phyloP scores from a whole-genome alignment of 169 alveolate species.

The Plasmodium cynomolgi region DNA sequence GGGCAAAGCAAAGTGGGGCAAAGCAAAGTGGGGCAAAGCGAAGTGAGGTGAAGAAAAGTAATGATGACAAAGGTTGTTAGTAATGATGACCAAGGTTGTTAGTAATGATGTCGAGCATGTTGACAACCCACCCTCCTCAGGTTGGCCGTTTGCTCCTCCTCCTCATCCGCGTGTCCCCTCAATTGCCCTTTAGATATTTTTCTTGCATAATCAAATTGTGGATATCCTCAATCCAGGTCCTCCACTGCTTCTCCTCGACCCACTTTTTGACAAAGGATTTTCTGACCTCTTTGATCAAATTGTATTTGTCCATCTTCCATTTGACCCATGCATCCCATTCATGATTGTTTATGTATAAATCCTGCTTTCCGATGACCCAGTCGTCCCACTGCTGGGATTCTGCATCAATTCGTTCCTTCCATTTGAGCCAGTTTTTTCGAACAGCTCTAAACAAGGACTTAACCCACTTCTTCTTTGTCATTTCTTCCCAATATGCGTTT shows the following conservation, averaged over 20 bases:
- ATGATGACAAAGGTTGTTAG: too few species aligned
- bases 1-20: too few species aligned
- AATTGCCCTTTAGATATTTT: background rate
- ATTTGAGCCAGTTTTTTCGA: background rate
- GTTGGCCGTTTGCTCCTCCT: background rate
- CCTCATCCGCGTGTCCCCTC: background rate
- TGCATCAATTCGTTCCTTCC: background rate
- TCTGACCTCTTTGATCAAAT: background rate
- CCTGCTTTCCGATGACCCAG: background rate
- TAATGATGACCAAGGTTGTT: background rate
- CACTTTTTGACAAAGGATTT: background rate
- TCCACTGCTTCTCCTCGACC: background rate
- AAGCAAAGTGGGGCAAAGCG: too few species aligned
- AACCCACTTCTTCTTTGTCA: constrained; percentile 6
- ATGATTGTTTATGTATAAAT: background rate
- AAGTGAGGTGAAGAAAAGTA: too few species aligned
- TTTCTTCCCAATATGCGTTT: background rate
- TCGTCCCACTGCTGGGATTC: constrained; percentile 2
- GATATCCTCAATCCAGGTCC: background rate
- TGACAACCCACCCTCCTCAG: background rate
- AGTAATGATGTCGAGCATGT: background rate
- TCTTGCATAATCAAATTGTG: background rate
- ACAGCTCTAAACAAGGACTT: background rate
- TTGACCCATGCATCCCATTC: background rate
- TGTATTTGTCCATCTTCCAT: background rate